phyloP scores from a whole-genome alignment of 169 alveolate genomes.

The Theileria sp. region DNA sequence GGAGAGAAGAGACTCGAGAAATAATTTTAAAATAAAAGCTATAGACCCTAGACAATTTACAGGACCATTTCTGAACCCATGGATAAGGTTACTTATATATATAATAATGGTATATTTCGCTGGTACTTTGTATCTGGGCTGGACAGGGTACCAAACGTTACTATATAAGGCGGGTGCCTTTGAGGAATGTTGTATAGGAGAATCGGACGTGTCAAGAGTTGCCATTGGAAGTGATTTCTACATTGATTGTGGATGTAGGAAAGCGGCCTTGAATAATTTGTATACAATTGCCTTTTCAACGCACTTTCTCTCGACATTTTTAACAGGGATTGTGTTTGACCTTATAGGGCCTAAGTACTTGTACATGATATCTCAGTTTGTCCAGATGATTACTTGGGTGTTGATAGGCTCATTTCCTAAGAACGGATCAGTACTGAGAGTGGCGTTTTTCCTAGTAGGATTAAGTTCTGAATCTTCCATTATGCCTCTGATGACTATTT shows the following conservation, averaged over 20 bases:
- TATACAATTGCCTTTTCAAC: constrained; percentile 50
- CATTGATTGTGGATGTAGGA: constrained; percentile 42
- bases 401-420: constrained; percentile 32
- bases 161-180: constrained; percentile 56
- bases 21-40: neutral
- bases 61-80: neutral
- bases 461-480: constrained; percentile 30
- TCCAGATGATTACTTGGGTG: constrained; percentile 16
- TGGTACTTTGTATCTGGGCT: constrained; percentile 42
- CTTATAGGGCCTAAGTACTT: constrained; percentile 31
- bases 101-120: neutral
- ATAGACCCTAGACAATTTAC: neutral
- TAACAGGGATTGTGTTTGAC: constrained; percentile 46
- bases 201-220: neutral
- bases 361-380: constrained; percentile 39
- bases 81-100: neutral
- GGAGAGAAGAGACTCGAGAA: neutral
- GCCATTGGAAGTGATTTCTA: neutral
- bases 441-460: constrained; percentile 38
- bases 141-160: constrained; percentile 36
- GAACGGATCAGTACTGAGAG: constrained; percentile 15
- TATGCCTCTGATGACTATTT: constrained; percentile 46
- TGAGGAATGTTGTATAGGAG: constrained; percentile 30
- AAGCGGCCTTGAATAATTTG: constrained; percentile 37
- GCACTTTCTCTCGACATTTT: constrained; percentile 38